Evolutionary conservation across 1,139 yeast species (phyloP), one percentile per base, ranked within the genome.

Genomic region (Geotrichum phurueaensis): DNA sequence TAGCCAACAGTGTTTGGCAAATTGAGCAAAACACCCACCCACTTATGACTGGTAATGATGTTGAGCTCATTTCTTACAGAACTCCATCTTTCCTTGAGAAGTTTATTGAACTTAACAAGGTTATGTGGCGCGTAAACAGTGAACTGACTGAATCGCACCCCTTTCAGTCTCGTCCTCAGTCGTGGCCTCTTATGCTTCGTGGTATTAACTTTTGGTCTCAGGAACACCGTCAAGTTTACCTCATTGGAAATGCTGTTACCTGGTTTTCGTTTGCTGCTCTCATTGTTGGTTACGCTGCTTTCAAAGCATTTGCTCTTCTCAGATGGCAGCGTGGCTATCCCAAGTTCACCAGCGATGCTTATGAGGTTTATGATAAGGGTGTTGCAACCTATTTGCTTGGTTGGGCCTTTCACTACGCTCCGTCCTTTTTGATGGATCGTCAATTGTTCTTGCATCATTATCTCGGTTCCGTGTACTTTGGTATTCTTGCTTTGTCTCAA

Each of bases 201-300:
- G 99, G 99, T 73, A 94, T 95, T 75, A 90, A 90, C 76, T 95
- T 94, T 78, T 94, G 98, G 98, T 86, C 82, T 66, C 80, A 81
- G 69, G 84, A 88, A 64, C 80, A 87, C 72, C 83, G 81, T 66
- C 96, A 89, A 73, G 84, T 94, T 53, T 95, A 94, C 73, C 80
- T 95, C 65, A 72, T 94, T 54, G 99, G 99, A 72, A 95, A 95
- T 72, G 92, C 94, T 23, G 83, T 89, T 57, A 79, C 86, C 53
- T 95, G 98, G 97, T 92, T 96, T 94, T 73, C 87, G 4, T 81
- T 87, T n/a, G 78, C 96, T 47, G 79, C 81, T 15, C 73, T 84
- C 29, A 76, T 89, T 65, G 75, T 79, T 15, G 75, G 82, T 1
- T 89, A 88, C 69, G 76, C 74, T 3, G 69, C 83, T 25, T 84